Conservation (phyloP, 2,329 filamentous ascomycete species). For the Fusarium sp. region DNA sequence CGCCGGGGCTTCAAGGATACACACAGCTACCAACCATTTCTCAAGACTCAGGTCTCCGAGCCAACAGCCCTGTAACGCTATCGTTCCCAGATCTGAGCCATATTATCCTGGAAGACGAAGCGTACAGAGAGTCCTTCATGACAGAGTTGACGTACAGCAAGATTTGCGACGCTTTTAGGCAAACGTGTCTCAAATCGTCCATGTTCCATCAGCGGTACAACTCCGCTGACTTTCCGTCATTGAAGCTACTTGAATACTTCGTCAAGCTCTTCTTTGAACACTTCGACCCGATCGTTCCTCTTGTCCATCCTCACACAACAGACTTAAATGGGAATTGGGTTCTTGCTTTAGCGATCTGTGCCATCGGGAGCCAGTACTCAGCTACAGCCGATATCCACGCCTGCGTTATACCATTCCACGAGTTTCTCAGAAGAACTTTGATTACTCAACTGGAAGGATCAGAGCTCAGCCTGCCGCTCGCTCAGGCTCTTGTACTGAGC, state of each 20-base stretch:
- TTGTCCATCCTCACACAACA: constrained; percentile 37
- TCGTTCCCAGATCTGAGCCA: constrained; percentile 5
- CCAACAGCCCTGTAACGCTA: fast-evolving
- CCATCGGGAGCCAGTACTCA: constrained; percentile 40
- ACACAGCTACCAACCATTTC: background rate
- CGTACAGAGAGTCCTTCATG: background rate
- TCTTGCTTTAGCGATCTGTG: constrained; percentile 34
- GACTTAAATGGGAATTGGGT: constrained; percentile 31
- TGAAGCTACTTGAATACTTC: constrained; percentile 44
- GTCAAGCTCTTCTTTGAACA: constrained; percentile 46
- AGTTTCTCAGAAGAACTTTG: constrained; percentile 35
- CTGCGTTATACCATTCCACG: constrained; percentile 36
- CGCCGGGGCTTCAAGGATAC: background rate
- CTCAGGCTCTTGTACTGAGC: constrained; percentile 25
- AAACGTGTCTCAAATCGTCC: constrained; percentile 4
- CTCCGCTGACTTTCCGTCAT: constrained; percentile 37
- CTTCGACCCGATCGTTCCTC: constrained; percentile 46
- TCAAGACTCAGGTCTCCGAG: background rate
- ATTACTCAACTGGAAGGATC: background rate
- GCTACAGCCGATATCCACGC: constrained; percentile 30
- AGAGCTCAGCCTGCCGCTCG: background rate
- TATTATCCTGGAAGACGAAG: background rate
- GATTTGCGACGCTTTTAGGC: constrained; percentile 6
- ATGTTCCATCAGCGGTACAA: background rate
- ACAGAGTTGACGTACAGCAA: constrained; percentile 5